Base-by-base conservation (phyloP, 2,329 filamentous ascomycete species). In the Apiospora pterosperma region DNA sequence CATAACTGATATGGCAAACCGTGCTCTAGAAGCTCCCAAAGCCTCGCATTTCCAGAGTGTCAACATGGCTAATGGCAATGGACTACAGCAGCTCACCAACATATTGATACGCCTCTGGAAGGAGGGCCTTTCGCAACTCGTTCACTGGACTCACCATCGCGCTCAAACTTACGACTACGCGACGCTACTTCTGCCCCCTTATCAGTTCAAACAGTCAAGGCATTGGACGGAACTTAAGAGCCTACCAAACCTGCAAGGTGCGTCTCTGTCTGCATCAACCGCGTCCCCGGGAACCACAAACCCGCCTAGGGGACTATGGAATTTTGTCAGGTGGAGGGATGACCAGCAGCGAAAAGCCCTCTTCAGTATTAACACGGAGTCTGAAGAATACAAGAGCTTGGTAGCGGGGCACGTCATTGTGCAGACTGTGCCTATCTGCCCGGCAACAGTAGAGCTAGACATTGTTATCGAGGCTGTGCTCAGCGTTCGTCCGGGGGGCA, bases 351-450 rank as follows among this genome's bases (percentile, higher is more conserved):
- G 72, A n/a, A n/a, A n/a, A n/a, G n/a, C n/a, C n/a, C n/a, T n/a
- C n/a, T 84, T 84, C 74, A 74, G 74, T 0, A 72, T 84, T 70
- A 80, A 82, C 66, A 80, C 79, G 0, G 63, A 41, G 3, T 72
- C 67, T 0, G 62, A 73, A 0, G 70, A 76, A 38, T 85, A 78
- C 67, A 59, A 76, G 25, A 36, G 67, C 0, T 64, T 78, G 3
- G 59, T 83, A 0, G 63, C 69, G 0, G 76, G 76, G 8, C 81
- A 85, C 64, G 48, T 78, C 2, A 78, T 81, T 52, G 76, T 75
- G 0, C 64, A 76, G 36, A 76, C 78, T 0, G 79, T 77, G 0
- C 72, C 79, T 1, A 76, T 77, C 42, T 76, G 73, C 41, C 81
- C 82, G 0, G 76, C 71, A 0, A 81, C 77, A 0, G 62, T 82